Percentiles rank a stretch among this genome's conserved stretches.
Evolutionary conservation across 208 protist species (phyloP).

Genomic region (Crithidia expoeki): DNA sequence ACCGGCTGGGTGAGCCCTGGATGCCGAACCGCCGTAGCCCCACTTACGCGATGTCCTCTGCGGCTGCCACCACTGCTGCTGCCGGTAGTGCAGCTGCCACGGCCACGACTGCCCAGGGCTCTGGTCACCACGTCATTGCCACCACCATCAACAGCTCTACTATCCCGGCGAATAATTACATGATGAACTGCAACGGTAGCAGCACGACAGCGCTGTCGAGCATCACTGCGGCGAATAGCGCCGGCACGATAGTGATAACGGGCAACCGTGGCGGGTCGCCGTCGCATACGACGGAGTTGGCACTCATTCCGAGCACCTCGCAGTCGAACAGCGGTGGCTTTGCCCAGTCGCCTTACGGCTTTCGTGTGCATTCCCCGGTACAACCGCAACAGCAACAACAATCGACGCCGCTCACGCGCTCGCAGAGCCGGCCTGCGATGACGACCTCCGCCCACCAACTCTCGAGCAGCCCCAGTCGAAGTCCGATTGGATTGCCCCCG

Average conservation of each 20-base stretch:
- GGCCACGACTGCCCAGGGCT: not conserved
- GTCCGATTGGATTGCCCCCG: constrained; percentile 10
- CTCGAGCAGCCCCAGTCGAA: constrained; percentile 16
- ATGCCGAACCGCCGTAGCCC: constrained; percentile 30
- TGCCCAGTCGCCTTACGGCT: constrained; percentile 34
- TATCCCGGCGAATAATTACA: too few relatives aligned
- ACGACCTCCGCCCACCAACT: not conserved
- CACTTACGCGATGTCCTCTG: constrained; percentile 11
- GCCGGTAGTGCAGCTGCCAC: too few relatives aligned
- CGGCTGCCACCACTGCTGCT: too few relatives aligned
- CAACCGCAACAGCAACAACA: constrained; percentile 16
- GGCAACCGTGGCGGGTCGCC: constrained; percentile 21
- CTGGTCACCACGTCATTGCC: not conserved
- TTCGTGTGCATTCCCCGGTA: constrained; percentile 30
- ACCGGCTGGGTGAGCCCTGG: constrained; percentile 30
- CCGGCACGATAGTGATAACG: constrained; percentile 26
- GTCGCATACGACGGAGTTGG: constrained; percentile 21
- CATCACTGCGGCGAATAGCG: constrained; percentile 14
- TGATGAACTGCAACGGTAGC: constrained; percentile 1
- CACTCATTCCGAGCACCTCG: constrained; percentile 33
- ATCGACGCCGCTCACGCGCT: constrained; percentile 26
- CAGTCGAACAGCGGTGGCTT: constrained; percentile 28
- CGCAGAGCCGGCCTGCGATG: constrained; percentile 24
- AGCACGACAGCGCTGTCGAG: not conserved
- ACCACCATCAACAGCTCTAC: not conserved